phyloP scores from a whole-genome alignment of 164 flowering plant species.

The Tetrastigma voinierianum region DNA sequence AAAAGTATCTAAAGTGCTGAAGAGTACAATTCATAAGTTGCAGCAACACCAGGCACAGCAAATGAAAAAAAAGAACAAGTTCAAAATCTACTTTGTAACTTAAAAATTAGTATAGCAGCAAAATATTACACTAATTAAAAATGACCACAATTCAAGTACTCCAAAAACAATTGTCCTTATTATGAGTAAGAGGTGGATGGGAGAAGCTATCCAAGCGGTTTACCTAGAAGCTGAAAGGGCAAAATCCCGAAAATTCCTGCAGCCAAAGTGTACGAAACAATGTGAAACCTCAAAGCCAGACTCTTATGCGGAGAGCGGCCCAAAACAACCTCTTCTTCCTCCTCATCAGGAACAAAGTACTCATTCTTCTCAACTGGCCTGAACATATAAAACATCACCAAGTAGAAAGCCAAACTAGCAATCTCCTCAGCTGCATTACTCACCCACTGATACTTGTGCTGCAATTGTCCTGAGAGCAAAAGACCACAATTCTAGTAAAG shows the following conservation, averaged over 20 bases:
- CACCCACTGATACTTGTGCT: slow-evolving; percentile 70
- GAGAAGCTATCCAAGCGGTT: background rate
- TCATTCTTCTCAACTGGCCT: slow-evolving; percentile 71
- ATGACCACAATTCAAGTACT: background rate
- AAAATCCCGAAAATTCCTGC: background rate
- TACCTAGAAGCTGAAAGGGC: background rate
- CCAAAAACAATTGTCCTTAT: background rate
- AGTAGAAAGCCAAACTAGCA: slow-evolving; percentile 64
- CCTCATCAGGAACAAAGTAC: slow-evolving; percentile 73
- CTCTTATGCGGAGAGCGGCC: slow-evolving; percentile 53
- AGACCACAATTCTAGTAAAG: slow-evolving; percentile 74
- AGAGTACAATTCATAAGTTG: background rate
- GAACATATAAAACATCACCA: slow-evolving; percentile 70
- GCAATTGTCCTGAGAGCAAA: slow-evolving; percentile 68
- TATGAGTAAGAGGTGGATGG: background rate
- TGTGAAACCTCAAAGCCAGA: slow-evolving; percentile 51
- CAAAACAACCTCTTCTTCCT: slow-evolving; percentile 76
- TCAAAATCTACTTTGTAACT: background rate
- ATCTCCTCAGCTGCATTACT: slow-evolving; percentile 69
- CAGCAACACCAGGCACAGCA: background rate
- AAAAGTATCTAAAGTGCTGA: background rate
- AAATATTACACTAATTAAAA: background rate
- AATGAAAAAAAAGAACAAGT: background rate
- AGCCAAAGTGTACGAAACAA: no score
- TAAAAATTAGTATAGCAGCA: background rate